Percentiles rank a stretch among this genome's conserved stretches.
phyloP scores from a whole-genome alignment of 2,329 filamentous ascomycete species.

The Fusarium abutilonis region DNA sequence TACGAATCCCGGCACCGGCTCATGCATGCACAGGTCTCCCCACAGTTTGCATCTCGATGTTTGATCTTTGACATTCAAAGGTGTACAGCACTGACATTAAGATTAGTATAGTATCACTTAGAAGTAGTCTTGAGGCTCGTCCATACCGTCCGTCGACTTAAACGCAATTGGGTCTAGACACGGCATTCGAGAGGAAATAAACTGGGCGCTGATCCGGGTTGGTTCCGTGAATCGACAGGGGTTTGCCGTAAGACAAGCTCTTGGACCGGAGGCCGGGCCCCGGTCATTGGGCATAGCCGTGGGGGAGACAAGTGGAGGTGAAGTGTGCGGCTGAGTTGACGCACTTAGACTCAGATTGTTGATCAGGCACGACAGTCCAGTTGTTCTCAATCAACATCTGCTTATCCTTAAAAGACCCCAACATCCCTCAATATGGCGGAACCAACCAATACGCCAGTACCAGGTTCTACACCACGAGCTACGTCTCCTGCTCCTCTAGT shows the following conservation, averaged over 20 bases:
- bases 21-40: conserved; percentile 4
- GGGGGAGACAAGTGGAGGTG: conserved; percentile 17
- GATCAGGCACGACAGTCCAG: conserved; percentile 13
- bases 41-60: conserved; percentile 2
- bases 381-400: neutral
- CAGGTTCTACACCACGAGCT: conserved; percentile 57
- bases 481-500: conserved; percentile 51
- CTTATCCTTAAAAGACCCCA: conserved; percentile 3
- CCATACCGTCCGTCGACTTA: neutral
- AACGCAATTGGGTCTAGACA: neutral
- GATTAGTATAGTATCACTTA: neutral
- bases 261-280: conserved; percentile 18
- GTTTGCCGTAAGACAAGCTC: conserved; percentile 18
- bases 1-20: conserved; percentile 26
- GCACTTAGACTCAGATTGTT: conserved; percentile 1
- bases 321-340: conserved; percentile 26
- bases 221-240: conserved; percentile 20
- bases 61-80: neutral
- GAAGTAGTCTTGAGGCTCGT: neutral
- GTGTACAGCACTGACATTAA: neutral
- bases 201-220: conserved; percentile 19
- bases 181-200: conserved; percentile 4
- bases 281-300: conserved; percentile 2
- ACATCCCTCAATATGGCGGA: conserved; percentile 54
- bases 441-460: conserved; percentile 59